Base-by-base conservation (phyloP, 352 stramenopile species). In the Phytophthora sansomeana region DNA sequence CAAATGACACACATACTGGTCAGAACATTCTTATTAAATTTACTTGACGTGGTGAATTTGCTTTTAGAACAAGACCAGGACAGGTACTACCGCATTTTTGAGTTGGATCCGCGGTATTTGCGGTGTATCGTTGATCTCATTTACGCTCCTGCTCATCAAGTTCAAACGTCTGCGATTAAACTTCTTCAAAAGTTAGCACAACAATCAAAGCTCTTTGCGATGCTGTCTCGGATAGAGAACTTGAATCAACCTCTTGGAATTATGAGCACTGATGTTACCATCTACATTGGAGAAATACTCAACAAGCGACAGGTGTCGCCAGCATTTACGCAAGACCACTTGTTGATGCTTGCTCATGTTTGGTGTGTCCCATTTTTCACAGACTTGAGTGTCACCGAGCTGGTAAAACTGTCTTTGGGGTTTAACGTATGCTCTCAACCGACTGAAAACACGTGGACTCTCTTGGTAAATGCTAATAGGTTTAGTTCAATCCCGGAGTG, bases 331-430 rank as follows among this genome's bases (percentile, higher is more conserved):
- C 69, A 54, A 36, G 46, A 65, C 24, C 51, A 42, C 2, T 46
- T 71, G 11, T 38, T 67, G 10, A 19, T 69, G 33, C 44, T 80
- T 5, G 50, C 69, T 9, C 64, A 75, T 24, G 3, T 80, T 21
- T 46, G 44, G 6, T 69, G 70, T 19, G 13, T 80, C 19, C 69
- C 72, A 2, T 70, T 75, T 39, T 78, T 80, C 39, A 44, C 62
- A 13, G 72, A 77, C 16, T 44, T 80, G 1, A 69, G 35, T 10
- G 63, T 26, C 14, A 35, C 60, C 5, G 69, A 78, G 43, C 28
- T 80, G 7, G 57, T 78, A 10, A 67, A 69, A 33, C 16, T 80
- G 0, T 73, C 69, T 13, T 30, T 80, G 32, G 57, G 69, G 5
- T 78, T 78, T 28, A 63, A 46, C 35, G 42, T 26, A 5, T 69